Percentiles rank a stretch among this genome's conserved stretches.
These are phyloP conservation scores for Nothophoma quercina DNA, from an alignment of 2,329 filamentous ascomycete genomes.

Conservation along the genomic window DNA sequence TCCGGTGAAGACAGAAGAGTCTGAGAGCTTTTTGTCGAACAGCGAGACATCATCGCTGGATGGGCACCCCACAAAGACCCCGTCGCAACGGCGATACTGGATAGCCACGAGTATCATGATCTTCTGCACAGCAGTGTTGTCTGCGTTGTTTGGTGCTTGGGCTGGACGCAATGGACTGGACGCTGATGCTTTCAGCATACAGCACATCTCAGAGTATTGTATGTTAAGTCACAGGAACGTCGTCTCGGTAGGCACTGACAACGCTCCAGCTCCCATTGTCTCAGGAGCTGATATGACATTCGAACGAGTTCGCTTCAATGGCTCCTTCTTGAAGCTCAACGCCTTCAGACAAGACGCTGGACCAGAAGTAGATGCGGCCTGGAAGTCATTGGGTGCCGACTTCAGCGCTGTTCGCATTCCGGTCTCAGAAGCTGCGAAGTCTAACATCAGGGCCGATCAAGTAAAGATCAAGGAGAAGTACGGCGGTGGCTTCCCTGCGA, in stretches of 20 bases:
- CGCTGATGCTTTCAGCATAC: conserved; percentile 37
- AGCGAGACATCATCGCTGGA: conserved; percentile 21
- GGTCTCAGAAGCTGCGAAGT: conserved; percentile 55
- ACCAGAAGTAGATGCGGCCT: conserved; percentile 65
- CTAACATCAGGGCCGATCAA: conserved; percentile 62
- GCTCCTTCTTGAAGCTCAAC: conserved; percentile 63
- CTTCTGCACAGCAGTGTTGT: conserved; percentile 28
- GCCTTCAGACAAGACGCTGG: conserved; percentile 60
- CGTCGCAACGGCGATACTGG: conserved; percentile 24
- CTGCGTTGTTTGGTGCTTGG: conserved; percentile 34
- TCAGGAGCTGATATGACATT: conserved; percentile 54
- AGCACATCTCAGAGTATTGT: conserved; percentile 45
- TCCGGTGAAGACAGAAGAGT: conserved; percentile 24
- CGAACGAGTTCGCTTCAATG: conserved; percentile 59
- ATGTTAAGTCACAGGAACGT: conserved; percentile 7
- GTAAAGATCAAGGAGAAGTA: conserved; percentile 65
- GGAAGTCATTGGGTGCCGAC: conserved; percentile 61
- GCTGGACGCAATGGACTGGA: conserved; percentile 21
- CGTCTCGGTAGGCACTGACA: background rate
- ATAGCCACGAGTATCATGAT: conserved; percentile 21
- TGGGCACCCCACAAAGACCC: conserved; percentile 1
- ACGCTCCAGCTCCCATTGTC: conserved; percentile 38
- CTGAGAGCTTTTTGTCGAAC: conserved; percentile 29
- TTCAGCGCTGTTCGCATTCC: conserved; percentile 62
- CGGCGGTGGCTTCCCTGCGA: conserved; percentile 66